Conservation (phyloP, 257 asterid genomes). For the Jacaranda mimosifolia region DNA sequence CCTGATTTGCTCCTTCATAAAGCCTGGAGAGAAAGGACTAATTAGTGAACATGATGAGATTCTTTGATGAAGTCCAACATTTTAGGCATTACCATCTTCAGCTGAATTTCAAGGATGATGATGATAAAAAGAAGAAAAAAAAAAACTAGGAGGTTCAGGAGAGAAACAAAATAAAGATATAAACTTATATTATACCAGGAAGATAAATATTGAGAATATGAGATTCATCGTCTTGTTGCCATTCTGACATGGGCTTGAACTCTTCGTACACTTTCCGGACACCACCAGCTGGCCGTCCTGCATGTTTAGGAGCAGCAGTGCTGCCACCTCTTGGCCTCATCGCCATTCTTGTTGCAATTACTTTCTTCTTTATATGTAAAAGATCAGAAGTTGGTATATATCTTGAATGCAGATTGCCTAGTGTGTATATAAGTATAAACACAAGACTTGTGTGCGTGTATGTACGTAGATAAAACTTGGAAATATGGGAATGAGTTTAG, state of each 20-base stretch:
- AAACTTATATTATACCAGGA: slow-evolving; percentile 62
- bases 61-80: neutral
- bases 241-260: slow-evolving; percentile 66
- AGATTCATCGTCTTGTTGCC: slow-evolving; percentile 65
- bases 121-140: no score
- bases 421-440: slow-evolving; percentile 4
- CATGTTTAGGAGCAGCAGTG: slow-evolving; percentile 26
- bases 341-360: slow-evolving; percentile 46
- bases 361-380: neutral
- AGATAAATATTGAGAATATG: slow-evolving; percentile 61
- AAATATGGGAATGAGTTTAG: neutral
- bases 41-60: neutral
- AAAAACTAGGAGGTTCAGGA: neutral
- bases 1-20: slow-evolving; percentile 61
- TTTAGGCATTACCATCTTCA: neutral
- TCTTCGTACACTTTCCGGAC: slow-evolving; percentile 66
- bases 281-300: slow-evolving; percentile 34
- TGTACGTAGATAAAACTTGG: neutral
- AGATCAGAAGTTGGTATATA: neutral
- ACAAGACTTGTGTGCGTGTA: neutral
- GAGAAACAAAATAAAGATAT: neutral
- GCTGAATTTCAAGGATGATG: no score
- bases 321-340: slow-evolving; percentile 55
- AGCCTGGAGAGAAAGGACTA: slow-evolving; percentile 46
- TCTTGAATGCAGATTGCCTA: neutral